Evolutionary conservation across 306 rosid genomes (phyloP).

Genomic region (Malus domestica): DNA sequence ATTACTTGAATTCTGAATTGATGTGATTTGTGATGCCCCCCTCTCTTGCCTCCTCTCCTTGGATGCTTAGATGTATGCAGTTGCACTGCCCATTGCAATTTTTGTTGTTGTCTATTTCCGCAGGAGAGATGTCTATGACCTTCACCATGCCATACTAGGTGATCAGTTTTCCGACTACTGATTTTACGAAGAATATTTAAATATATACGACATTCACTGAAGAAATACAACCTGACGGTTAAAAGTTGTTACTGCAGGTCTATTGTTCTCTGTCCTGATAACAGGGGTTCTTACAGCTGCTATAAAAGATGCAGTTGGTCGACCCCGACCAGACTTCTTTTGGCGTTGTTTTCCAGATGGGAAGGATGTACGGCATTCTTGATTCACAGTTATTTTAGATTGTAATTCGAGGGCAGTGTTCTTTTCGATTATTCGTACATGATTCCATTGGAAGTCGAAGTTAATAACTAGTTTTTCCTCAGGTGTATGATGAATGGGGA

Average conservation of each 20-base stretch:
- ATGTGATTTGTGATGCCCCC: slow-evolving; percentile 5
- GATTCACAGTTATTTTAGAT: slow-evolving; percentile 2
- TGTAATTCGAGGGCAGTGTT: not conserved
- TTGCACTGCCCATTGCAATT: slow-evolving; percentile 55
- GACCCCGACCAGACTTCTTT: slow-evolving; percentile 94
- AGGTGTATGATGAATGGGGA: slow-evolving; percentile 71
- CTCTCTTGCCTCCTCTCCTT: not conserved
- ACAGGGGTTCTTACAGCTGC: slow-evolving; percentile 72
- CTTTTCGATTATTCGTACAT: not conserved
- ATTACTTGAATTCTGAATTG: slow-evolving; percentile 6
- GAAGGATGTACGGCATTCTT: slow-evolving; percentile 59
- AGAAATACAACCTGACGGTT: slow-evolving; percentile 1
- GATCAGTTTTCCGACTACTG: slow-evolving; percentile 10
- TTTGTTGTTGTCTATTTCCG: slow-evolving; percentile 59
- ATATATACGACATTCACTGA: slow-evolving; percentile 5
- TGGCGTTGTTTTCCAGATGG: slow-evolving; percentile 99
- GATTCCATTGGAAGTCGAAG: not conserved
- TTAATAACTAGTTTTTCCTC: slow-evolving; percentile 17
- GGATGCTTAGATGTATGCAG: slow-evolving; percentile 52
- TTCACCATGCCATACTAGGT: slow-evolving; percentile 90
- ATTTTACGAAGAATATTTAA: not conserved
- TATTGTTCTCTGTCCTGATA: slow-evolving; percentile 56
- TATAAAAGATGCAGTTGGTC: slow-evolving; percentile 76
- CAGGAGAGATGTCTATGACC: slow-evolving; percentile 80
- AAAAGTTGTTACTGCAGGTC: slow-evolving; percentile 45